Base-by-base conservation (phyloP, 2,329 filamentous ascomycete species). In the Shiraia bambusicola region DNA sequence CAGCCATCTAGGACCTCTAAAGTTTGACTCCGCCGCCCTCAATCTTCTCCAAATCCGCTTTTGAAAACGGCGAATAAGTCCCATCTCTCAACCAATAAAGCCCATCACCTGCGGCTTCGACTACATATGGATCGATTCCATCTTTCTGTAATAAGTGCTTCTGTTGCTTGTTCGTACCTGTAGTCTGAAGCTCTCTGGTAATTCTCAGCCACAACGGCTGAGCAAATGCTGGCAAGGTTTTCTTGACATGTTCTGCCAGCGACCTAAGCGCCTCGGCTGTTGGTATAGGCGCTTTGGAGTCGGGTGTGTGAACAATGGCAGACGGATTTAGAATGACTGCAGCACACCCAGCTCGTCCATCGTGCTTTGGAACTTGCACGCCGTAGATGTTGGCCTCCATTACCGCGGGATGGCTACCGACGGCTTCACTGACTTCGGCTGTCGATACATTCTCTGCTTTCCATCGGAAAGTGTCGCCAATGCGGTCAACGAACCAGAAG, bases 151-250 rank as follows among this genome's bases (percentile, higher is more conserved):
- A 52, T 2, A 57, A 49, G 13, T 65, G 62, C 43, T 76, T 76
- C 54, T 73, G 72, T 32, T 73, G 55, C 57, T 76, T 75, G 54
- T 73, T 70, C 22, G 72, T 75, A 2, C 67, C 72, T n/a, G 72
- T 75, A 13, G 69, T 70, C 25, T 70, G 67, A 44, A 74, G 63
- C 28, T 63, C 50, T 37, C 45, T 56, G 1, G 65, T 70, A 1
- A 74, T 43, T 5, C 73, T 47, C 1, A 76, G 13, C 54, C 74
- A 76, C 0, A 74, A 43, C 1, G 73, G 73, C 8, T 71, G 65
- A 1, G 73, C 72, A 46, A 73, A 76, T 1, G 61, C 50, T 2
- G 73, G 73, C 2, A 76, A 53, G 7, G 54, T 55, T 7, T 55
- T 60, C 6, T 60, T 55, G 1, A 67, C 63, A 49, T 74, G 72